Conservation (phyloP, 106 monocot species). For the Allium cepa region DNA sequence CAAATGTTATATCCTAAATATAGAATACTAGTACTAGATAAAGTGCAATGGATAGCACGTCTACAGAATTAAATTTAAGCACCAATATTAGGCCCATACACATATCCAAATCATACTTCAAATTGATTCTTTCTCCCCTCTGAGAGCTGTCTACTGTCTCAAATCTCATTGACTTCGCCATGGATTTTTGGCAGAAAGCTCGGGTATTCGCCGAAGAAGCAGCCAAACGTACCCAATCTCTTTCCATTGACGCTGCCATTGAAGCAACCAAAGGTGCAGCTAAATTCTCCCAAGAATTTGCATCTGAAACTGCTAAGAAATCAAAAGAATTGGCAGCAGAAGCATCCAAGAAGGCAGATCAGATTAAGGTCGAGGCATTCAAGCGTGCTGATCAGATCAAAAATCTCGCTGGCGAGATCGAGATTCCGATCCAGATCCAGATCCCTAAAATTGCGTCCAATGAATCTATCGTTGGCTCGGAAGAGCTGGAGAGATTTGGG, state of each 20-base stretch:
- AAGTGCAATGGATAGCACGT: no score
- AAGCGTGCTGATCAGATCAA: slow-evolving; percentile 79
- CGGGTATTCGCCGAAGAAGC: slow-evolving; percentile 84
- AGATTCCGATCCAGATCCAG: slow-evolving; percentile 18
- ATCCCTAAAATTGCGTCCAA: neutral
- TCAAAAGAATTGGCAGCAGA: slow-evolving; percentile 71
- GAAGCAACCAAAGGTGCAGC: slow-evolving; percentile 65
- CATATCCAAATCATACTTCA: neutral
- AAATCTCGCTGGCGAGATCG: slow-evolving; percentile 70
- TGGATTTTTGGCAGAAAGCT: slow-evolving; percentile 89
- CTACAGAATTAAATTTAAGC: no score
- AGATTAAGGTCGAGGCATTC: slow-evolving; percentile 39
- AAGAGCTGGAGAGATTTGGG: slow-evolving; percentile 71
- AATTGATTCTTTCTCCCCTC: neutral
- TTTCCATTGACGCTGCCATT: slow-evolving; percentile 36
- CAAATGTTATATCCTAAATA: no score
- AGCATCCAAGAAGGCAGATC: slow-evolving; percentile 65
- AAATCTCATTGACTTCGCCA: neutral
- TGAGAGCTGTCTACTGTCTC: neutral
- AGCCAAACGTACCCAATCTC: slow-evolving; percentile 15
- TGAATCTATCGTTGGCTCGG: neutral
- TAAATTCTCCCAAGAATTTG: slow-evolving; percentile 56
- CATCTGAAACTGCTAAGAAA: slow-evolving; percentile 58
- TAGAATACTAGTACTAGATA: no score
- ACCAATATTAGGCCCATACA: no score